Base-by-base conservation (phyloP, 805 yeast species). In the Cyberlindnera subsufficiens region DNA sequence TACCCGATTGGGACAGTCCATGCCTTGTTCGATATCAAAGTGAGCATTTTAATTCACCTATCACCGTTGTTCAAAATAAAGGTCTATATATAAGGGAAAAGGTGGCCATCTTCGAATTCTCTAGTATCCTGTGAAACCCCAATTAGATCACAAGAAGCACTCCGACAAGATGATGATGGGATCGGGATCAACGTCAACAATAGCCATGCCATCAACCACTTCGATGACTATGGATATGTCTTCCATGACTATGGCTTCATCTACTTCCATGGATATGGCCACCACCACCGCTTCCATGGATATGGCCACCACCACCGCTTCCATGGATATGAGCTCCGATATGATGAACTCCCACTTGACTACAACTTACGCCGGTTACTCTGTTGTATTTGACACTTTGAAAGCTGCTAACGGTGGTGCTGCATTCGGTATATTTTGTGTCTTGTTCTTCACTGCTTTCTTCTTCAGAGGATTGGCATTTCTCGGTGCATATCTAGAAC, bases 391-490 rank as follows among this genome's bases (percentile, higher is more conserved):
- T 64, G 62, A 69, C 44, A 63, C 65, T 0, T 61, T 85, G 37
- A 54, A 56, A 11, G 91, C 91, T 3, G 51, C 65, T 2, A 66
- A 63, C 34, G 74, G 74, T 20, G 88, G 72, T 9, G 72, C 74
- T 40, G 89, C 86, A 0, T 85, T 85, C 59, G 95, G 91, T 19
- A 82, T 85, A 14, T 85, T 84, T 55, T 64, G 78, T 30, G 64
- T 80, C 13, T 57, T 85, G 18, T 76, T 85, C 56, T 74, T 74
- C 22, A 64, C 76, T 2, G 80, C 81, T 0, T 75, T 85, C 54
- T 65, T 72, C 31, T 69, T 80, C 45, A 74, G 85, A 56, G 82
- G 85, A 3, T 42, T 80, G 6, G 72, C 75, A 35, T 83, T 82
- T 57, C 49, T 73, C 17, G 71, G 78, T 44, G 73, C 80, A 53